Base-by-base conservation (phyloP, 176 grass and related monocot genomes). In the Aechmea fasciata region DNA sequence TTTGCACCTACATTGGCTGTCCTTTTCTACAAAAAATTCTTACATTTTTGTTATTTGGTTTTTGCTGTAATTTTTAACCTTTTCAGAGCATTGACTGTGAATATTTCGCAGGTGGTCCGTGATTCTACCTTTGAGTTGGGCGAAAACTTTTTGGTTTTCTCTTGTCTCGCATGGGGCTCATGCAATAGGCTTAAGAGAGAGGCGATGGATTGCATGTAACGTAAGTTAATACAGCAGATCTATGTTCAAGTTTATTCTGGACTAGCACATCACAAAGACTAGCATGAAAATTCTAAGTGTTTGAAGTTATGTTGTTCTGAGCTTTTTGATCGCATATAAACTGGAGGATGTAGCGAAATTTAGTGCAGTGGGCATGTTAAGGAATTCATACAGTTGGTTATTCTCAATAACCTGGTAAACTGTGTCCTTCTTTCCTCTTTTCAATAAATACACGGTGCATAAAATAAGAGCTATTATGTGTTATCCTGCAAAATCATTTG, bases 171-270 rank as follows among this genome's bases (percentile, higher is more conserved):
- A 75, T 71, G 92, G 88, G 57, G 86, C 78, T 47, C 76, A 69
- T 63, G 83, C 55, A 13, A 83, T 96, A 80, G 93, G 93, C 64
- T 76, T 92, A 84, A 92, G 89, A 79, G 88, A 96, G 75, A 85
- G 78, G 77, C 73, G 79, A 19, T 92, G 93, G 93, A 69, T 96
- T 70, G 81, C 89, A 66, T 72, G 79, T 77, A 92, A 96, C 83
- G 93, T 96, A 96, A 61, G 55, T n/a, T 61, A 18, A 61, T 9
- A 7, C 20, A n/a, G 5, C 20, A 61, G 10, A 9, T 22, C 20
- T 61, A 18, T 15, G 2, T 18, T 61, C 15, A 8, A 18, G 19
- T 33, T 33, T 33, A 59, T 59, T 17, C 55, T 59, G 19, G 55
- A 23, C 22, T n/a, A n/a, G n/a, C 22, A 23, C 22, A 23, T 23